Percentiles rank a stretch among this genome's conserved stretches.
Evolutionary conservation across 345 rosid genomes (phyloP).

Genomic region (Hirschfeldia incana): DNA sequence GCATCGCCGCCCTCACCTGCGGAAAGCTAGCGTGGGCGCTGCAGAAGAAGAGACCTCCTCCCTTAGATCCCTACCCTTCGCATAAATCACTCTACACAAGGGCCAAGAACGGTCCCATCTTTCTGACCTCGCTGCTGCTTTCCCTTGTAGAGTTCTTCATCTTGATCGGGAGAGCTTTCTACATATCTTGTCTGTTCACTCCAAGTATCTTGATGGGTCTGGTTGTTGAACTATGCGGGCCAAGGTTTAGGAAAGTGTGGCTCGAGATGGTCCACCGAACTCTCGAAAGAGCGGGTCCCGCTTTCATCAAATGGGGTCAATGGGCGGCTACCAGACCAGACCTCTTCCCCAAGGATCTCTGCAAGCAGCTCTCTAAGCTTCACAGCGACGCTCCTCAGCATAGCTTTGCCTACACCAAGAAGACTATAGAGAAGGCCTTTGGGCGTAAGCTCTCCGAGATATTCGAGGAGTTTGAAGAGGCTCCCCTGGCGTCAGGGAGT

Average conservation of each 20-base stretch:
- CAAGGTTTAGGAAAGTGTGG: slow-evolving; percentile 69
- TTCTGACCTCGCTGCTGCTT: slow-evolving; percentile 51
- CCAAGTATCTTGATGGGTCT: slow-evolving; percentile 82
- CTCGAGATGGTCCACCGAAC: slow-evolving; percentile 72
- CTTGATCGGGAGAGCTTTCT: slow-evolving; percentile 67
- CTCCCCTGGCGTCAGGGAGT: slow-evolving; percentile 94
- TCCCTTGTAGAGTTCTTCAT: slow-evolving; percentile 61
- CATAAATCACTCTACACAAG: slow-evolving; percentile 62
- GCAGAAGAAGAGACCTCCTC: slow-evolving; percentile 16
- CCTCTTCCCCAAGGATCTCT: slow-evolving; percentile 88
- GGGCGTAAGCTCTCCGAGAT: slow-evolving; percentile 83
- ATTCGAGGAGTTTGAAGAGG: slow-evolving; percentile 88
- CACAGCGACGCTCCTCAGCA: slow-evolving; percentile 90
- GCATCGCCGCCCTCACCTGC: slow-evolving; percentile 55
- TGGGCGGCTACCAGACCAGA: slow-evolving; percentile 99
- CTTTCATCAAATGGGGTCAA: slow-evolving; percentile 99
- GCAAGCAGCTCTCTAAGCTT: slow-evolving; percentile 88
- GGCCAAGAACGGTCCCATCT: slow-evolving; percentile 78
- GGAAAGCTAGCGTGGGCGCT: slow-evolving; percentile 57
- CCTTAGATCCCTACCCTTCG: slow-evolving; percentile 49
- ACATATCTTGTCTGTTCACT: slow-evolving; percentile 66
- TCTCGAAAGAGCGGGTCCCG: slow-evolving; percentile 89
- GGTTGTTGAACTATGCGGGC: slow-evolving; percentile 67
- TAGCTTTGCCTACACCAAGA: slow-evolving; percentile 82
- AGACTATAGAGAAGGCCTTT: slow-evolving; percentile 85